phyloP scores from a whole-genome alignment of 23 red algal species.

The Gracilaria domingensis region DNA sequence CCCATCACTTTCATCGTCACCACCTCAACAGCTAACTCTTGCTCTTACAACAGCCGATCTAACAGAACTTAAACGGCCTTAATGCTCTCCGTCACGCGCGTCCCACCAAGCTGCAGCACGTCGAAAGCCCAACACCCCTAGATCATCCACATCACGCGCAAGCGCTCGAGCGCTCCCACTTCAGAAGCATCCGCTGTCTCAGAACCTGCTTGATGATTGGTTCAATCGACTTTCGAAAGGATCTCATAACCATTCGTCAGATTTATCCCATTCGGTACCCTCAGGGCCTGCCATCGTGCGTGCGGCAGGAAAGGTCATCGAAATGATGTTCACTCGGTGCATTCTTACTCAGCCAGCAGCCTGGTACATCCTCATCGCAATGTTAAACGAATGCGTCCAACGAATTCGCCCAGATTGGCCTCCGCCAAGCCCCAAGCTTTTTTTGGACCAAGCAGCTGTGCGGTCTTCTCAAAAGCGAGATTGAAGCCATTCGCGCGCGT shows the following conservation, averaged over 20 bases:
- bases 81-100: constrained; percentile 41
- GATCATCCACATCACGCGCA: neutral
- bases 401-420: constrained; percentile 69
- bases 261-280: constrained; percentile 58
- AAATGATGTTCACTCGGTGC: constrained; percentile 53
- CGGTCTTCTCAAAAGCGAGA: constrained; percentile 55
- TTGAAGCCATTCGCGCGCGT: constrained; percentile 46
- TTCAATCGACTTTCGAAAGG: constrained; percentile 53
- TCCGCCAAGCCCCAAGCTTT: constrained; percentile 31
- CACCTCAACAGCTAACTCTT: constrained; percentile 5
- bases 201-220: constrained; percentile 70
- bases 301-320: constrained; percentile 57
- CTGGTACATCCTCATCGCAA: constrained; percentile 76
- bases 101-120: constrained; percentile 65
- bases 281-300: constrained; percentile 73
- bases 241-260: neutral
- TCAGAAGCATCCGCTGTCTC: constrained; percentile 48
- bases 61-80: constrained; percentile 57
- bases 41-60: constrained; percentile 23
- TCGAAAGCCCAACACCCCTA: constrained; percentile 13
- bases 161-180: constrained; percentile 44
- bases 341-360: constrained; percentile 68
- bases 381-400: constrained; percentile 77
- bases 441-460: constrained; percentile 70
- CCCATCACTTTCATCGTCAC: constrained; percentile 39